Conservation (phyloP, 2,329 filamentous ascomycete genomes). For the Trichoderma koningiopsis region DNA sequence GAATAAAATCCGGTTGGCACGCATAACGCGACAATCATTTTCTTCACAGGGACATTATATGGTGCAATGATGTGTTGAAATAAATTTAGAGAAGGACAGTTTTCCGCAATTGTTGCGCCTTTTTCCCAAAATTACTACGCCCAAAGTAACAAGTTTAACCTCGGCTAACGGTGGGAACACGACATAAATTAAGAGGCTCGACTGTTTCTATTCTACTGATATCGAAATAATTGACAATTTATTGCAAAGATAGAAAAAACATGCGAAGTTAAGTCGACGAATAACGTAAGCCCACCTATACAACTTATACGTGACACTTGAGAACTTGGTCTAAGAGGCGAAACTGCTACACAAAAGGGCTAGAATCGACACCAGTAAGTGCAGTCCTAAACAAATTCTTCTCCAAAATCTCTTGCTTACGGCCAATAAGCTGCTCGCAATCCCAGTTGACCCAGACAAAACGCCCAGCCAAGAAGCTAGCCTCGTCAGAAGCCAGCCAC, state of each 20-base stretch:
- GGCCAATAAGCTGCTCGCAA: not conserved
- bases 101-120: not conserved
- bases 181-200: too few relatives aligned
- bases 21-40: not conserved
- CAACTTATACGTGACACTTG: not conserved
- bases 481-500: slow-evolving; percentile 4
- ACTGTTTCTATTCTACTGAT: not conserved
- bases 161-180: not conserved
- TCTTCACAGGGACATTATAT: not conserved
- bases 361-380: not conserved
- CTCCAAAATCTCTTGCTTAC: not conserved
- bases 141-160: not conserved
- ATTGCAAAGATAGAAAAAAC: not conserved
- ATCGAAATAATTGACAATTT: not conserved
- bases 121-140: not conserved
- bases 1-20: not conserved
- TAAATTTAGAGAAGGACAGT: not conserved
- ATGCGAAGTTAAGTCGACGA: not conserved
- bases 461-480: slow-evolving; percentile 8
- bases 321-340: not conserved
- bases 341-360: not conserved
- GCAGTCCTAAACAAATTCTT: not conserved
- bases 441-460: slow-evolving; percentile 19
- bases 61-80: not conserved
- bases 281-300: not conserved